Percentiles rank a stretch among this genome's conserved stretches.
These are phyloP conservation scores for Leishmania arabica DNA, from an alignment of 208 protist species.

Conservation along the genomic window DNA sequence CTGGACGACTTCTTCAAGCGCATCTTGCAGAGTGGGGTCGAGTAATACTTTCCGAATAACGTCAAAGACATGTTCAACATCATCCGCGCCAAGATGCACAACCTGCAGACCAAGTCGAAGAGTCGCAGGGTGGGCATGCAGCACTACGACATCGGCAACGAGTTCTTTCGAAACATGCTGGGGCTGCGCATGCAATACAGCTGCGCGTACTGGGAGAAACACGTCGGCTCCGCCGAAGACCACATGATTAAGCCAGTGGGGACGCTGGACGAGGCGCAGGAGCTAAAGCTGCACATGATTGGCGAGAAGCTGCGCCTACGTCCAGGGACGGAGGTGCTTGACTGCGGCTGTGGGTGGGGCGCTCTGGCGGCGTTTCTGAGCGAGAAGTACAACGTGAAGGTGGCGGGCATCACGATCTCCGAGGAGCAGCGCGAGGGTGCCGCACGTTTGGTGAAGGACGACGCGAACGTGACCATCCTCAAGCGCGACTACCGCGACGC, in stretches of 20 bases:
- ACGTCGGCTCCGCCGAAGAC: conserved; percentile 20
- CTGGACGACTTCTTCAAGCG: conserved; percentile 51
- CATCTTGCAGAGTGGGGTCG: conserved; percentile 36
- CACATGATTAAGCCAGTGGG: conserved; percentile 18
- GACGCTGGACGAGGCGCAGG: conserved; percentile 75
- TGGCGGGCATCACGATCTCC: conserved; percentile 79
- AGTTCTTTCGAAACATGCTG: conserved; percentile 74
- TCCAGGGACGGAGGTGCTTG: conserved; percentile 64
- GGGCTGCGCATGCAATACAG: conserved; percentile 79
- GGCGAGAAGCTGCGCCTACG: conserved; percentile 74
- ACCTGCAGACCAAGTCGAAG: conserved; percentile 53
- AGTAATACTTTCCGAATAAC: conserved; percentile 74
- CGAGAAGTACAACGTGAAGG: conserved; percentile 58
- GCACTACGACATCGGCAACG: conserved; percentile 79
- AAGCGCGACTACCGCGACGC: conserved; percentile 81
- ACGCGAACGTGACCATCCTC: conserved; percentile 47
- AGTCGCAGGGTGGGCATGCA: conserved; percentile 60
- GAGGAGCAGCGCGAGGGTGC: conserved; percentile 53
- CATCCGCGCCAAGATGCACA: conserved; percentile 47
- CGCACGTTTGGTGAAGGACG: conserved; percentile 26
- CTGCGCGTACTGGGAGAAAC: conserved; percentile 63
- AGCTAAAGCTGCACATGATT: conserved; percentile 73
- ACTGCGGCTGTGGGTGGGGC: conserved; percentile 88
- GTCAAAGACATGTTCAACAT: conserved; percentile 54
- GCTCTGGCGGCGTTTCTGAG: conserved; percentile 56